phyloP scores from a whole-genome alignment of 768 basidiomycete species.

The Leccinellum rugosiceps region DNA sequence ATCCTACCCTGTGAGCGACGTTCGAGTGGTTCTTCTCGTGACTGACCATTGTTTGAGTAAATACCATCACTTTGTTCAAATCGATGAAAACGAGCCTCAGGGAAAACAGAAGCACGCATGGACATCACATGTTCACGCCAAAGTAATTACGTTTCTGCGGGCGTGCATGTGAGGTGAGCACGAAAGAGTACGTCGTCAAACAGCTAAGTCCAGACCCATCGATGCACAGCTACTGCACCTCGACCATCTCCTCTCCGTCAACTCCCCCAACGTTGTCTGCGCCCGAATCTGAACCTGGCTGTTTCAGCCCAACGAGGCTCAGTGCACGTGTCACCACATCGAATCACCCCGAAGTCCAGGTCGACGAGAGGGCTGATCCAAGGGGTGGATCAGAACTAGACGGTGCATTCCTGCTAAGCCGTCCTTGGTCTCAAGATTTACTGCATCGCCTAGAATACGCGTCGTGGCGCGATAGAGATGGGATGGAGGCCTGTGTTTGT shows the following conservation, averaged over 20 bases:
- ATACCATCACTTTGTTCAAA: too few species aligned
- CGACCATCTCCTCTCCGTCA: background rate
- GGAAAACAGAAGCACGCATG: too few species aligned
- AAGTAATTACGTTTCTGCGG: too few species aligned
- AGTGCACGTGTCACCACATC: background rate
- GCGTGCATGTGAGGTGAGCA: too few species aligned
- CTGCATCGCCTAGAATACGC: background rate
- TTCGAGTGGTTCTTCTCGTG: too few species aligned
- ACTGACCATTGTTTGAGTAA: too few species aligned
- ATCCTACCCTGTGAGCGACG: too few species aligned
- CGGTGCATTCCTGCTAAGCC: background rate
- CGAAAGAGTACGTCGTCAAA: too few species aligned
- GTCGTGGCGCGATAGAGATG: background rate
- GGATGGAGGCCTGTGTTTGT: background rate
- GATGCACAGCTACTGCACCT: background rate
- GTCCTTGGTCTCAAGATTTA: background rate
- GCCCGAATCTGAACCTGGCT: background rate
- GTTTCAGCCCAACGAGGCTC: background rate
- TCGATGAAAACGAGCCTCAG: too few species aligned
- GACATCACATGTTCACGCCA: too few species aligned
- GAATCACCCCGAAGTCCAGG: background rate
- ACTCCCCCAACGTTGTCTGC: background rate
- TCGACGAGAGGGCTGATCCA: background rate
- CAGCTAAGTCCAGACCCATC: background rate
- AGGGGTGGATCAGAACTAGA: background rate